Evolutionary conservation across 148 eudicot species (phyloP), one percentile per base, ranked within the genome.

Genomic region (Vaccinium corymbosum): DNA sequence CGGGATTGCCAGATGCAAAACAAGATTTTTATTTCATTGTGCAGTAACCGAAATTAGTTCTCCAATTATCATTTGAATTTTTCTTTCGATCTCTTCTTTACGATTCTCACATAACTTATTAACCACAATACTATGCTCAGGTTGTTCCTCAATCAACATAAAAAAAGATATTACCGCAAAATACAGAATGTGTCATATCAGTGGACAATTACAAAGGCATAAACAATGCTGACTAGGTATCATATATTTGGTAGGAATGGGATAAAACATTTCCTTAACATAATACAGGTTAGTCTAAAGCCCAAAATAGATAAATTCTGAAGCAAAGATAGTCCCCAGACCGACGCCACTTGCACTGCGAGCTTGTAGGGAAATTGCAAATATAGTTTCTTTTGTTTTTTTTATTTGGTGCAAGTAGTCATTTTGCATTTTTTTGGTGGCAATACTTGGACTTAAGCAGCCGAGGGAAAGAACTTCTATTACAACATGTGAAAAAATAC

Each of bases 381-480:
- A 72, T 16, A 71, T 38, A 71, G 38, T 49, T 35, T 35, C 49
- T 71, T 71, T 72, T 6, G 20, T 38, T 38, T 6, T 49, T 38
- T 22, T 72, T 72, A 38, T 72, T 35, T 72, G 76, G 49, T 35
- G 49, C 76, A 32, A 72, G 11, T 72, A 38, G n/a, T 72, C 76
- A 38, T 49, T 72, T 72, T 38, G 38, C 50, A 72, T 72, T 71
- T 72, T 38, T 72, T 72, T 35, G 76, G 76, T 35, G 49, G 76
- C 4, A 32, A 72, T 38, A 38, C 8, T 72, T 72, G 49, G 48
- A 72, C 17, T 15, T 38, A 72, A 72, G 17, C 12, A 29, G 50
- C 76, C 17, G 49, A 7, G 20, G 22, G 49, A 35, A 25, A 25
- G 72, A 66, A 8, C 35, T 66, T 25, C 72, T 66, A 66, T 66